Conservation (phyloP, 2,329 filamentous ascomycete species). For the Nothophaeocryptopus gaeumannii region DNA sequence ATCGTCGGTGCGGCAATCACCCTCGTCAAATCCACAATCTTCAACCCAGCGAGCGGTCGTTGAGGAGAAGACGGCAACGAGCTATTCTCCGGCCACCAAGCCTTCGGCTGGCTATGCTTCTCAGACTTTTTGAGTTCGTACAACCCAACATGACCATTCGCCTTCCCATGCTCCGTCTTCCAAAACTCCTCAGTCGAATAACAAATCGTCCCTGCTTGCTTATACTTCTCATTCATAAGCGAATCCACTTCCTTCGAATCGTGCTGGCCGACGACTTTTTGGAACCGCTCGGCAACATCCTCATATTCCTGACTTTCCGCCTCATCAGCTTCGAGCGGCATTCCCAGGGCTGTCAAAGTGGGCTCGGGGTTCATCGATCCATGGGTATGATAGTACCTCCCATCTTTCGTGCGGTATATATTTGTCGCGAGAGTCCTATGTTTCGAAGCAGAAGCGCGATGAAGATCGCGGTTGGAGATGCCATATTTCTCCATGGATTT, state of each 20-base stretch:
- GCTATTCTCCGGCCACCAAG: slow-evolving; percentile 27
- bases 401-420: slow-evolving; percentile 49
- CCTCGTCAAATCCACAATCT: slow-evolving; percentile 71
- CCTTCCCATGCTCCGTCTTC: slow-evolving; percentile 35
- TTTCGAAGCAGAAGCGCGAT: slow-evolving; percentile 8
- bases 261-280: slow-evolving; percentile 42
- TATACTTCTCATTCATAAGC: slow-evolving; percentile 41
- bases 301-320: slow-evolving; percentile 36
- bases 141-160: slow-evolving; percentile 22
- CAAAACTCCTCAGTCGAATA: slow-evolving; percentile 43
- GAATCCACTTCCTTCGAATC: slow-evolving; percentile 40
- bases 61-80: slow-evolving; percentile 30
- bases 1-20: slow-evolving; percentile 75
- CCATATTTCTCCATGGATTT: slow-evolving; percentile 8
- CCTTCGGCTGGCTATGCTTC: slow-evolving; percentile 20
- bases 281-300: slow-evolving; percentile 41
- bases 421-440: slow-evolving; percentile 39
- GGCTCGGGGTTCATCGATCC: slow-evolving; percentile 48
- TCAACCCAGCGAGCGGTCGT: slow-evolving; percentile 57
- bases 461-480: slow-evolving; percentile 19
- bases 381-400: slow-evolving; percentile 48
- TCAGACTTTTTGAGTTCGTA: slow-evolving; percentile 19
- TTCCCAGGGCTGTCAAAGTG: slow-evolving; percentile 36
- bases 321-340: slow-evolving; percentile 31
- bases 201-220: slow-evolving; percentile 43